phyloP scores from a whole-genome alignment of 2,329 filamentous ascomycete species.

The Alternaria novae-zelandiae region DNA sequence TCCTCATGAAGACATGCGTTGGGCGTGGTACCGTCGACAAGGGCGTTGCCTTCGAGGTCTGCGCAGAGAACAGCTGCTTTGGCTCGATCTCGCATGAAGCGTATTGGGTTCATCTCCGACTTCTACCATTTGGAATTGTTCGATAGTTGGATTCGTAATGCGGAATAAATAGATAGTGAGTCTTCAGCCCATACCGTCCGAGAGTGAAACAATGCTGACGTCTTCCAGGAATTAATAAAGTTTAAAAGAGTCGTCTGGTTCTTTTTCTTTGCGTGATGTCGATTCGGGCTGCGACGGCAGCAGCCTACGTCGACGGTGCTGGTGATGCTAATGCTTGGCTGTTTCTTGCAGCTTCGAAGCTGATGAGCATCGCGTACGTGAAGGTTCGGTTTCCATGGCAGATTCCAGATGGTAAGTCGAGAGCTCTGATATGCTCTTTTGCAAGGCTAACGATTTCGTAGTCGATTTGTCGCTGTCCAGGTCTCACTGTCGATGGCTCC shows the following conservation, averaged over 20 bases:
- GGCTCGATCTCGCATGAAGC: conserved; percentile 11
- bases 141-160: not conserved
- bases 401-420: not conserved
- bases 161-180: not conserved
- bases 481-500: not conserved
- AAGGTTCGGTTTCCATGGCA: not conserved
- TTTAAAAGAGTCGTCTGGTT: not conserved
- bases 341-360: not conserved
- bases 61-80: conserved; percentile 8
- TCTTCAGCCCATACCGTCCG: no score
- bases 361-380: not conserved
- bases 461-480: not conserved
- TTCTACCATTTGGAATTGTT: not conserved
- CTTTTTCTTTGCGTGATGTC: not conserved
- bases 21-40: not conserved
- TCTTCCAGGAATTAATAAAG: not conserved
- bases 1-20: not conserved
- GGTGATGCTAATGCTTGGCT: not conserved
- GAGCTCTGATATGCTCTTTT: not conserved
- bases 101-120: not conserved
- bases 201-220: not conserved
- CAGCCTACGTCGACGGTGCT: not conserved
- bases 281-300: not conserved
- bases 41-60: not conserved
- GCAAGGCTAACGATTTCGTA: not conserved